Evolutionary conservation across 257 asterid genomes (phyloP).

Genomic region (Anisodus tanguticus): DNA sequence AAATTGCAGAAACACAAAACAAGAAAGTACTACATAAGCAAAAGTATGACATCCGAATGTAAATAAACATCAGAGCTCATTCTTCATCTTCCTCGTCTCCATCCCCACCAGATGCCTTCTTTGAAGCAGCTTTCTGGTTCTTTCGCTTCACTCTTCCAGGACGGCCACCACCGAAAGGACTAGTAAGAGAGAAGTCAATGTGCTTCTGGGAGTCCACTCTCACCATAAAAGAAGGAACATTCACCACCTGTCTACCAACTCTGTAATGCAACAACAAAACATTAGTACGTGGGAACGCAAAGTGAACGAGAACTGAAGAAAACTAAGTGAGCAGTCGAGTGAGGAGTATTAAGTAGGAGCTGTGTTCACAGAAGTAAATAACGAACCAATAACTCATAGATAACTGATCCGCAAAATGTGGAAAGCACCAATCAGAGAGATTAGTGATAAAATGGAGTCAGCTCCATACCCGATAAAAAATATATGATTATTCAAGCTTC

Average conservation of each 20-base stretch:
- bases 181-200: conserved; percentile 70
- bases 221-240: conserved; percentile 69
- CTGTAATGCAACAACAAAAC: conserved; percentile 32
- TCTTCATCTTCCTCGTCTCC: conserved; percentile 64
- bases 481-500: too few species aligned
- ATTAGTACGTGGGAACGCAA: background rate
- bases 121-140: conserved; percentile 65
- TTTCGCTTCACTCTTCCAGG: conserved; percentile 69
- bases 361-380: background rate
- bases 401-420: too few species aligned
- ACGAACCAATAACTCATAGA: background rate
- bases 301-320: background rate
- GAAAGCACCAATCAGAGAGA: background rate
- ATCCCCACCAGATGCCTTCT: conserved; percentile 74
- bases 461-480: too few species aligned
- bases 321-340: background rate
- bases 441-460: too few species aligned
- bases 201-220: conserved; percentile 72
- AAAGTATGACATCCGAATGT: background rate
- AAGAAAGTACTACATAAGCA: background rate
- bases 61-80: background rate
- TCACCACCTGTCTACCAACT: conserved; percentile 75
- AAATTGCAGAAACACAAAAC: background rate
- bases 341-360: background rate
- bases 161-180: conserved; percentile 74